Percentiles rank a stretch among this genome's conserved stretches.
Evolutionary conservation across 345 rosid species (phyloP).

Genomic region (Murraya paniculata): DNA sequence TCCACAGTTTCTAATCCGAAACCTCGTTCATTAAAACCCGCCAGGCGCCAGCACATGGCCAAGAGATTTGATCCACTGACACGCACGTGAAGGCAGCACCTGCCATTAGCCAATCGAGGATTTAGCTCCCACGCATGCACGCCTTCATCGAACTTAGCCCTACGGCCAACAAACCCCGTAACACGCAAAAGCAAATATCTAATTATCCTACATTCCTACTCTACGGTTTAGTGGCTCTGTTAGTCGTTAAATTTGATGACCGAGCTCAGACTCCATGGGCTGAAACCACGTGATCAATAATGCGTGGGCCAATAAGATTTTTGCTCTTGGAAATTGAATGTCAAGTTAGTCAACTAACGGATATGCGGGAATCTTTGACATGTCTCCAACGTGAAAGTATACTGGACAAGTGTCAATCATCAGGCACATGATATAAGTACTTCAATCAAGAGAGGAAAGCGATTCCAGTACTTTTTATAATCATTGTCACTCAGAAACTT

Average conservation of each 20-base stretch:
- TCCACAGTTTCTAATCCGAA: not conserved
- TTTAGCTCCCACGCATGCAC: not conserved
- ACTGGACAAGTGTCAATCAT: slow-evolving; percentile 45
- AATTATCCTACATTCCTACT: too few relatives aligned
- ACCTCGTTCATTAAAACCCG: not conserved
- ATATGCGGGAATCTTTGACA: too few relatives aligned
- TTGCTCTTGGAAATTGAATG: not conserved
- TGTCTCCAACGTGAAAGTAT: too few relatives aligned
- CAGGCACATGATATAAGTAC: slow-evolving; percentile 25
- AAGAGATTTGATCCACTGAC: not conserved
- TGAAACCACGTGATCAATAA: slow-evolving; percentile 34
- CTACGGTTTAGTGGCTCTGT: too few relatives aligned
- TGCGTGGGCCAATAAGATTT: slow-evolving; percentile 17
- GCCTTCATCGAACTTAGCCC: not conserved
- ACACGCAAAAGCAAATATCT: not conserved
- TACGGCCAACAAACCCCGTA: not conserved
- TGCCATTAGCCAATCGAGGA: slow-evolving; percentile 8
- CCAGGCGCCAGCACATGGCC: not conserved
- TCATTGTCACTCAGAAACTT: not conserved
- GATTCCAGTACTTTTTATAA: not conserved
- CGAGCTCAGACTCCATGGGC: slow-evolving; percentile 13
- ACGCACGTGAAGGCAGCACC: slow-evolving; percentile 5
- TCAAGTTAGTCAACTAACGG: not conserved
- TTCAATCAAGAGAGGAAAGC: slow-evolving; percentile 1
- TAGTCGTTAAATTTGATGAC: not conserved